Base-by-base conservation (phyloP, 805 yeast species). In the Metahyphopichia silvanorum region DNA sequence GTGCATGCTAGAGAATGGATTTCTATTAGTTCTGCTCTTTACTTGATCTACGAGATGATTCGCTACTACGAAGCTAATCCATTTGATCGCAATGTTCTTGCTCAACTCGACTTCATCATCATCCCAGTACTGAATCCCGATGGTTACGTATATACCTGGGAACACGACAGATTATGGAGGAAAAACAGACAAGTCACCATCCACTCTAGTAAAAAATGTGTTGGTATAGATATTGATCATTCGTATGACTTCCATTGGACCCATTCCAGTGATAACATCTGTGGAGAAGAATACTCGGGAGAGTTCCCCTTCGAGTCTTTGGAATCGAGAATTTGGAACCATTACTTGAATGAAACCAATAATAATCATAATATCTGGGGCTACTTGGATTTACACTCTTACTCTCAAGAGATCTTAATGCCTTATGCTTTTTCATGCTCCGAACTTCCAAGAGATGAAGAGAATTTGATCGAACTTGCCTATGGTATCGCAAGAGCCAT, bases 1-100 rank as follows among this genome's bases (percentile, higher is more conserved):
- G 71, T 83, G 2, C 96, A 88, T 59, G 93, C 95, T 0, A 69
- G 97, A 32, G 97, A 88, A 55, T 88, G 96, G 96, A 71, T 86
- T 17, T 74, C 88, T 22, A 77, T 80, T 2, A 74, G 88, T 2
- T 69, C 91, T 0, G 80, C 77, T 1, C 73, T 86, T 39, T 85
- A 73, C 55, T 65, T 49, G 56, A 67, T 53, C 39, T 86, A 38
- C 37, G 47, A 51, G 23, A 33, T 66, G 35, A 41, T 66, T n/a
- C 40, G 49, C 15, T 54, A 39, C 34, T 63, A 63, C 39, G 49
- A 46, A 15, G 36, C 41, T 15, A 44, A 60, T 33, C 68, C 66
- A 1, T 42, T 66, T 29, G 76, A 70, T 35, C 63, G 64, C 4
- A 57, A 55, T 20, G 77, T 64, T 38, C 56, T 86, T 38, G 63